These are phyloP conservation scores for Zea luxurians DNA, from an alignment of 176 grass and related monocot genomes.

Conservation along the genomic window DNA sequence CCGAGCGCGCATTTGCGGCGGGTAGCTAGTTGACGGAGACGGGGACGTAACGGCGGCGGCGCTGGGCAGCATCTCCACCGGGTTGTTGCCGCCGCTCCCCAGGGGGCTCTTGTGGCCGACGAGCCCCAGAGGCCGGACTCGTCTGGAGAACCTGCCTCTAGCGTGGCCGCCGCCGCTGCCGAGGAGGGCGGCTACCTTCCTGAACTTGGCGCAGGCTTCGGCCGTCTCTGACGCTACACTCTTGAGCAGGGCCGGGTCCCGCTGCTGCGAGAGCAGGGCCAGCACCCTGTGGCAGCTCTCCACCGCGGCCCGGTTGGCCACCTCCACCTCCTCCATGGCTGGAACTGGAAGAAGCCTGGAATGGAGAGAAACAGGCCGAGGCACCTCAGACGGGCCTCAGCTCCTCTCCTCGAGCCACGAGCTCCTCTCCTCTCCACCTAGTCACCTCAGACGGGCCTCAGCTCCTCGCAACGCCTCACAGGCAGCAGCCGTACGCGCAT, in stretches of 20 bases:
- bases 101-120: slow-evolving; percentile 51
- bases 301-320: slow-evolving; percentile 71
- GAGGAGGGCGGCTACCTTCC: slow-evolving; percentile 67
- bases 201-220: slow-evolving; percentile 75
- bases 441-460: slow-evolving; percentile 4
- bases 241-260: slow-evolving; percentile 52
- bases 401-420: not conserved
- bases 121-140: slow-evolving; percentile 36
- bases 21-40: slow-evolving; percentile 45
- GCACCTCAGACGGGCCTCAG: slow-evolving; percentile 4
- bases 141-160: slow-evolving; percentile 53
- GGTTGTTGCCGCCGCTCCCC: slow-evolving; percentile 22
- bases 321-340: slow-evolving; percentile 77
- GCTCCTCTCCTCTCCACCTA: not conserved
- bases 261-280: slow-evolving; percentile 58
- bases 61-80: slow-evolving; percentile 24
- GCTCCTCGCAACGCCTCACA: slow-evolving; percentile 11
- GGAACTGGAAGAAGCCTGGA: not conserved
- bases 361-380: not conserved
- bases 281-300: slow-evolving; percentile 79
- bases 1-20: slow-evolving; percentile 43
- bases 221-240: slow-evolving; percentile 57
- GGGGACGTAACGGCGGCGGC: not conserved
- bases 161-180: slow-evolving; percentile 42
- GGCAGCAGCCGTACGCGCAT: slow-evolving; percentile 46